Evolutionary conservation across 2,329 filamentous ascomycete species (phyloP).

Genomic region (Falciphora oryzae): DNA sequence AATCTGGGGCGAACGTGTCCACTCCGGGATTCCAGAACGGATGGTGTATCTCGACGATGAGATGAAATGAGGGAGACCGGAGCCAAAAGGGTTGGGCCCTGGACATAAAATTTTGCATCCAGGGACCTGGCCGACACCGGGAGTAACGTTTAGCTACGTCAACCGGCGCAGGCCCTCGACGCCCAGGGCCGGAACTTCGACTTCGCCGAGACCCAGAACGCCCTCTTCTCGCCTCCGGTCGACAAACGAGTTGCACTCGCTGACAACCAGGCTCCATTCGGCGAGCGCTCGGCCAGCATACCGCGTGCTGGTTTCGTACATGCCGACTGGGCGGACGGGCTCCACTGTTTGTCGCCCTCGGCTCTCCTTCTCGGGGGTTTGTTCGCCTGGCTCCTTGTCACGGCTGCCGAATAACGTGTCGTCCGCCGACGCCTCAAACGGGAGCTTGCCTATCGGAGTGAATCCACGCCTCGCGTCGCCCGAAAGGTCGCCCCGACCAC

Average conservation of each 20-base stretch:
- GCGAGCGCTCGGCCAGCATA: constrained; percentile 70
- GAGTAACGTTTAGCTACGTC: constrained; percentile 1
- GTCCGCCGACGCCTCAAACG: background rate
- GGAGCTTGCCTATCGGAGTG: background rate
- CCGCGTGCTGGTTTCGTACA: constrained; percentile 41
- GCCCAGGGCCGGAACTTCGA: constrained; percentile 63
- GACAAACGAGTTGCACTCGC: constrained; percentile 76
- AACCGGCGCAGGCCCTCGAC: constrained; percentile 50
- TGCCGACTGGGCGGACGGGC: constrained; percentile 40
- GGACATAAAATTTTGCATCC: too few relatives aligned
- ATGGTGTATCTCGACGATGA: background rate
- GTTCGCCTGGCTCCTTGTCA: background rate
- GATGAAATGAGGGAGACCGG: too few relatives aligned
- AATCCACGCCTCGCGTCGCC: background rate
- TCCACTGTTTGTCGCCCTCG: constrained; percentile 24
- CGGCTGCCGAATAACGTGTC: too few relatives aligned
- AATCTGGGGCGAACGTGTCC: background rate
- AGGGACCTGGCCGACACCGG: too few relatives aligned
- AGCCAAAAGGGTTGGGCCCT: too few relatives aligned
- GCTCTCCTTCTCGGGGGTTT: background rate
- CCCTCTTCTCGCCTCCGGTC: constrained; percentile 71
- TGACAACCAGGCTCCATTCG: constrained; percentile 70
- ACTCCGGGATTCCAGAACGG: background rate
- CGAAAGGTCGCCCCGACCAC: background rate
- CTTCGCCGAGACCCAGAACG: constrained; percentile 56